Conservation (phyloP, 371 early-diverging fungal species). For the Mucor plumbeus region DNA sequence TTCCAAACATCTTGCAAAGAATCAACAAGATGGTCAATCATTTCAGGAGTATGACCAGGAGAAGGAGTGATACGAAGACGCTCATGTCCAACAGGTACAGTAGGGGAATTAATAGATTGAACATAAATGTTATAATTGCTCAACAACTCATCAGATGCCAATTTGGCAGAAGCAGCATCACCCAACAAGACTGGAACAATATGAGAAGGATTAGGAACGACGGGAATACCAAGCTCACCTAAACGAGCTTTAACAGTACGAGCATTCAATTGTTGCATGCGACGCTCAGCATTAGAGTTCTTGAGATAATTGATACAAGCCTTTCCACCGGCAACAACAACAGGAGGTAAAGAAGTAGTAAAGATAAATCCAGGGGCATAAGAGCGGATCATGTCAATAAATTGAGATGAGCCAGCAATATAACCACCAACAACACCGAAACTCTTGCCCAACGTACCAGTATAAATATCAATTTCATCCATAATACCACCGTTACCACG, state of each 20-base stretch:
- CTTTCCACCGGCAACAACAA: constrained; percentile 89
- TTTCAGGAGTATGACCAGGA: constrained; percentile 86
- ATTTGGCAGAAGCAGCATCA: constrained; percentile 92
- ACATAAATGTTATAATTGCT: constrained; percentile 93
- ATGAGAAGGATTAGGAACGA: constrained; percentile 97
- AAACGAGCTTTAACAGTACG: constrained; percentile 85
- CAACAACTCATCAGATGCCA: constrained; percentile 91
- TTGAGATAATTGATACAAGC: constrained; percentile 92
- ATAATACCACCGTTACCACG: constrained; percentile 70
- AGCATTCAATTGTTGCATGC: constrained; percentile 90
- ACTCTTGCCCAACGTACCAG: constrained; percentile 98
- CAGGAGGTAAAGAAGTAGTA: constrained; percentile 97
- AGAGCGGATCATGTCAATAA: constrained; percentile 96
- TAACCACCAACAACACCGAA: constrained; percentile 98
- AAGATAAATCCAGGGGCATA: constrained; percentile 99
- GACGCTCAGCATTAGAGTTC: constrained; percentile 82
- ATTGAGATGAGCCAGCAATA: constrained; percentile 87
- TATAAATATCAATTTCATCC: constrained; percentile 95
- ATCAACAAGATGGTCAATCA: constrained; percentile 85
- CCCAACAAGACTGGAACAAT: constrained; percentile 98
- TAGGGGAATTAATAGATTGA: constrained; percentile 97
- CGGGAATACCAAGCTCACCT: constrained; percentile 88
- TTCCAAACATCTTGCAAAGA: constrained; percentile 89
- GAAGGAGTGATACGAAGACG: constrained; percentile 97
- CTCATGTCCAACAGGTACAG: constrained; percentile 95